Evolutionary conservation across 805 yeast species (phyloP).

Genomic region (Hanseniaspora hatyaiensis): DNA sequence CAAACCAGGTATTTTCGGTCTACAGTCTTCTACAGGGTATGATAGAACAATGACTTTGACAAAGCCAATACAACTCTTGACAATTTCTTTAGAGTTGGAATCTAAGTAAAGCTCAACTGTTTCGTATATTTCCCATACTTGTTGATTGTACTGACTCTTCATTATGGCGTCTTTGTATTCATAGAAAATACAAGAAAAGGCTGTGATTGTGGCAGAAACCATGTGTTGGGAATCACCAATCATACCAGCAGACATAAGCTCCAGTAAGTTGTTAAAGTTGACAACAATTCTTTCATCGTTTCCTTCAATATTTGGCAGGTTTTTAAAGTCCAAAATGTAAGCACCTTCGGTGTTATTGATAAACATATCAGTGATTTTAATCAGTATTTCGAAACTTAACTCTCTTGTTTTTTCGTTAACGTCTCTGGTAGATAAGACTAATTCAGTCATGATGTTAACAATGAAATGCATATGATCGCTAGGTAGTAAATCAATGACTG

Average conservation of each 20-base stretch:
- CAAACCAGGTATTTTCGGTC: slow-evolving; percentile 51
- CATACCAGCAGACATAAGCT: slow-evolving; percentile 90
- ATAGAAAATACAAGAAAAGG: slow-evolving; percentile 72
- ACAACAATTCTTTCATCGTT: slow-evolving; percentile 30
- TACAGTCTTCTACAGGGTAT: slow-evolving; percentile 66
- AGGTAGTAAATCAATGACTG: slow-evolving; percentile 54
- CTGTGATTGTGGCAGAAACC: slow-evolving; percentile 93
- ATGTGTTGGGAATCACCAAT: slow-evolving; percentile 90
- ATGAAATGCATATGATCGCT: slow-evolving; percentile 56
- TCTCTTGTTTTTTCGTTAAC: slow-evolving; percentile 85
- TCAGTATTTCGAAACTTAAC: slow-evolving; percentile 60
- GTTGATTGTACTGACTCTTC: slow-evolving; percentile 29
- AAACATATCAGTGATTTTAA: slow-evolving; percentile 40
- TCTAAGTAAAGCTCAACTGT: slow-evolving; percentile 85
- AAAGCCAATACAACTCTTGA: slow-evolving; percentile 86
- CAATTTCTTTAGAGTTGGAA: slow-evolving; percentile 84
- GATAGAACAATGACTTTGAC: slow-evolving; percentile 79
- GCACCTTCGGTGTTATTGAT: slow-evolving; percentile 38
- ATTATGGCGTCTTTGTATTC: slow-evolving; percentile 67
- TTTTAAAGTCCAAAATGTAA: slow-evolving; percentile 46
- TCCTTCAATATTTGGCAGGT: slow-evolving; percentile 51
- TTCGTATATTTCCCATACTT: slow-evolving; percentile 62
- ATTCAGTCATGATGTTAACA: slow-evolving; percentile 74
- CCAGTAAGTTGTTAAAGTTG: slow-evolving; percentile 51
- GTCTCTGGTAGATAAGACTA: slow-evolving; percentile 82